Conservation (phyloP, 306 rosid species). For the Canavalia ensiformis region DNA sequence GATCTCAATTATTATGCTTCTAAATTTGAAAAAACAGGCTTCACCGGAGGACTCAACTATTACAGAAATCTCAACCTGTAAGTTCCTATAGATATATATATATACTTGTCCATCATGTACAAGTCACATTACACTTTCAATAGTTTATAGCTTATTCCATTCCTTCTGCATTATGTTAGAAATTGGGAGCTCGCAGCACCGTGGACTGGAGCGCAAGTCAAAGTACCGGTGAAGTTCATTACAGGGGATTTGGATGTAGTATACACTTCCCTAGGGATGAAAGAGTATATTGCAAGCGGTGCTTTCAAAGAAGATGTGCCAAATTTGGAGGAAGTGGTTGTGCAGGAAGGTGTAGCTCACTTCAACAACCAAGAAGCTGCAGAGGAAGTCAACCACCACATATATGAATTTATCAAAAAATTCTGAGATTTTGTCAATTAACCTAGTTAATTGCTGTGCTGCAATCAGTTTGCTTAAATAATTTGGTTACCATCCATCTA, state of each 20-base stretch:
- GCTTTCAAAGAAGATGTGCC: slow-evolving; percentile 53
- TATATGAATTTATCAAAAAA: slow-evolving; percentile 43
- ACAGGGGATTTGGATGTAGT: slow-evolving; percentile 50
- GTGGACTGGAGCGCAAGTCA: slow-evolving; percentile 45
- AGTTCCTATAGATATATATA: not conserved
- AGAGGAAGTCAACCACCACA: slow-evolving; percentile 43
- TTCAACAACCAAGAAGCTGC: slow-evolving; percentile 54
- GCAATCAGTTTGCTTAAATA: no score
- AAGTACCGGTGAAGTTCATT: slow-evolving; percentile 51
- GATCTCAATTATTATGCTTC: slow-evolving; percentile 52
- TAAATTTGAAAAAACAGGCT: slow-evolving; percentile 54
- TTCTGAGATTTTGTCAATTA: slow-evolving; percentile 10
- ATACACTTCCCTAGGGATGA: slow-evolving; percentile 22
- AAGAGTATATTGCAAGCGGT: slow-evolving; percentile 45
- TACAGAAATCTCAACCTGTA: slow-evolving; percentile 50
- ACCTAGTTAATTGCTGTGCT: no score
- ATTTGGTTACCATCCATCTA: no score
- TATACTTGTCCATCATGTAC: not conserved
- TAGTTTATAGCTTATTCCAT: no score
- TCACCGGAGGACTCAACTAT: slow-evolving; percentile 60
- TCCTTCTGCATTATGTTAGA: slow-evolving; percentile 22
- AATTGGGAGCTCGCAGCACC: slow-evolving; percentile 53
- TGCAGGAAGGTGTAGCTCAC: slow-evolving; percentile 53
- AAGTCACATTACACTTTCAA: no score
- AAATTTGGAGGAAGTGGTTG: slow-evolving; percentile 49